Evolutionary conservation across 2,329 filamentous ascomycete species (phyloP), one percentile per base, ranked within the genome.

Genomic region (Trichophyton benhamiae): DNA sequence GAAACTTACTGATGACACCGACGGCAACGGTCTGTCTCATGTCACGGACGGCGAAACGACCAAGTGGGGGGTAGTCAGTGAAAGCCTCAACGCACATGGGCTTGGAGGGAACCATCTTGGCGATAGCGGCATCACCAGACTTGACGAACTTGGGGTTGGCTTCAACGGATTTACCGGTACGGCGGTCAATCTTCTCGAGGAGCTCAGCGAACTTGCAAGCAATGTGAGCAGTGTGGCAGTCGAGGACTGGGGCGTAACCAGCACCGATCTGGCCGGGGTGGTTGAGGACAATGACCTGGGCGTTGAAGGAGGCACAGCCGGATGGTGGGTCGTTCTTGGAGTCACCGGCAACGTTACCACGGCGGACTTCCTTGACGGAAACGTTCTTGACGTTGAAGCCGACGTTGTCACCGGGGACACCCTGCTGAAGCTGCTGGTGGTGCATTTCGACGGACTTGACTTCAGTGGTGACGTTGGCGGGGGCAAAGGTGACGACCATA

Each of bases 341-440:
- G 90, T 99, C 94, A 90, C 91, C 90, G 75, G 89, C 89, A 74
- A 99, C 94, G 87, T 99, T 97, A 77, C 94, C 94, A 95, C 94
- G 94, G 82, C 94, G 94, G 77, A 99, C 96, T 80, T 99, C 94
- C 91, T 99, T 99, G 83, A 99, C 94, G 80, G 94, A 97, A 76
- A 99, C 94, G 94, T 99, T 99, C 91, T 99, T 99, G 83, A 99
- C 92, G 89, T 99, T 99, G 91, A 99, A 99, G 75, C 94, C 94
- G 79, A 99, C 94, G 85, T 99, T 99, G 89, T 99, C 94, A 87
- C 94, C 94, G 76, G 94, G 94, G 70, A 89, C 76, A 89, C 94
- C 94, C 86, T 96, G 87, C 69, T 78, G 66, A 72, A 99, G 91
- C 88, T 96, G 91, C 85, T 96, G 90, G 91, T 97, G 92, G 87